These are phyloP conservation scores for Schizochytrium sp. DNA, from an alignment of 108 stramenopile species.

Conservation along the genomic window DNA sequence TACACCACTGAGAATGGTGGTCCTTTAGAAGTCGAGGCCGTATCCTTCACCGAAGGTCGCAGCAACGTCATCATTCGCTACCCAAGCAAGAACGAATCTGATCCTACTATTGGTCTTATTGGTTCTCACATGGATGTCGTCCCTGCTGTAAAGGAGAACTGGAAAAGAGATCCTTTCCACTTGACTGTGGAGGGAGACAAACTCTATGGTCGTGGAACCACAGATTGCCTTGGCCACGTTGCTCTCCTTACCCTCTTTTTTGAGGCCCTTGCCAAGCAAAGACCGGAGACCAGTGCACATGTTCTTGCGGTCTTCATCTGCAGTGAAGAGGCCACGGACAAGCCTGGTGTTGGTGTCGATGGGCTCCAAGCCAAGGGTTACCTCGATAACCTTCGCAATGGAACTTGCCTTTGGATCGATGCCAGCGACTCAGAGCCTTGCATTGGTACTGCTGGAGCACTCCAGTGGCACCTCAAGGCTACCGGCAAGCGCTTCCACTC, in stretches of 20 bases:
- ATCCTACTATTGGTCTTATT: slow-evolving; percentile 74
- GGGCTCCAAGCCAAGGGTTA: slow-evolving; percentile 71
- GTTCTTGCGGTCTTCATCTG: slow-evolving; percentile 78
- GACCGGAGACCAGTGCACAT: slow-evolving; percentile 68
- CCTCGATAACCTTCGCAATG: slow-evolving; percentile 74
- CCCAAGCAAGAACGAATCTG: slow-evolving; percentile 65
- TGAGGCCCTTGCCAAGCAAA: slow-evolving; percentile 72
- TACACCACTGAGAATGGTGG: slow-evolving; percentile 77
- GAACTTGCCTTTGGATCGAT: slow-evolving; percentile 78
- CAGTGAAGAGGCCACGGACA: slow-evolving; percentile 76
- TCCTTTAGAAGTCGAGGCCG: slow-evolving; percentile 74
- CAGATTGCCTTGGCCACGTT: slow-evolving; percentile 81
- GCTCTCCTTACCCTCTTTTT: slow-evolving; percentile 76
- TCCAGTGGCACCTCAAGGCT: slow-evolving; percentile 77
- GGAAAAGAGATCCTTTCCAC: slow-evolving; percentile 77
- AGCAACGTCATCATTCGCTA: slow-evolving; percentile 79
- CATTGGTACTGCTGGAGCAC: slow-evolving; percentile 70
- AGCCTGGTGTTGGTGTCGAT: slow-evolving; percentile 76
- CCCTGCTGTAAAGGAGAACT: slow-evolving; percentile 75
- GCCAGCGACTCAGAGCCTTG: slow-evolving; percentile 79
- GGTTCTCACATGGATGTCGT: slow-evolving; percentile 80
- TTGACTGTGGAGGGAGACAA: slow-evolving; percentile 76
- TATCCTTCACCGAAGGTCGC: slow-evolving; percentile 75
- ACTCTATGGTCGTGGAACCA: slow-evolving; percentile 78
- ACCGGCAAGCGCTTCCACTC: slow-evolving; percentile 76